Evolutionary conservation across 1,284 basidiomycete genomes (phyloP), one percentile per base, ranked within the genome.

Genomic region (Malassezia arunalokei): DNA sequence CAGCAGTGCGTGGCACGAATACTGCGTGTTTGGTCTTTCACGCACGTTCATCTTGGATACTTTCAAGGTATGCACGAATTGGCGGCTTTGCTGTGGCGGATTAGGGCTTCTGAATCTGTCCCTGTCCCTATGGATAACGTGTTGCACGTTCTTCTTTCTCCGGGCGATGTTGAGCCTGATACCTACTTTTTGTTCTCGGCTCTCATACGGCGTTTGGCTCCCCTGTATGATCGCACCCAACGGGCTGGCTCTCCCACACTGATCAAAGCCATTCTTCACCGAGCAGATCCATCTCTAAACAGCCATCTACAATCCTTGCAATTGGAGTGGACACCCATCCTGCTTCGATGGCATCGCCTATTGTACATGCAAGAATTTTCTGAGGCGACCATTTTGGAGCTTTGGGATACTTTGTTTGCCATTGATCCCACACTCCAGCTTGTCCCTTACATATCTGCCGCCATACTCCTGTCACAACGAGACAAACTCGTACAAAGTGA

Each of bases 1-100:
- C n/a, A 42, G 17, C 6, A n/a, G 8, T 39, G 37, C 14, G 40
- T 62, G 15, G 20, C 33, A 9, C 47, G 43, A 31, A 39, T 65
- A 12, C 59, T 73, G 24, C 66, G 64, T 43, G 62, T 72, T 3
- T 73, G 68, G 62, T 45, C 56, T 1, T 54, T 59, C 24, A 44
- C 59, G 37, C 60, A 72, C 30, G 37, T 56, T 14, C 62, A 68
- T 17, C 51, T 61, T 1, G 68, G 68, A 37, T 73, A 73, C 41
- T 51, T 66, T 17, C 71, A 73, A 44, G 71, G 71, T 4, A 72
- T 73, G 69, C 71, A 73, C 45, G 71, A 73, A 52, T 51, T 73
- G n/a, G 60, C 66, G 6, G 64, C 56, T 12, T 54, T 58, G 5
- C 52, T 70, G 8, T 66, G 66, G 63, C 56, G 61, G 12, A 56